These are phyloP conservation scores for Macrophomina tecta DNA, from an alignment of 2,329 filamentous ascomycete genomes.

Conservation along the genomic window DNA sequence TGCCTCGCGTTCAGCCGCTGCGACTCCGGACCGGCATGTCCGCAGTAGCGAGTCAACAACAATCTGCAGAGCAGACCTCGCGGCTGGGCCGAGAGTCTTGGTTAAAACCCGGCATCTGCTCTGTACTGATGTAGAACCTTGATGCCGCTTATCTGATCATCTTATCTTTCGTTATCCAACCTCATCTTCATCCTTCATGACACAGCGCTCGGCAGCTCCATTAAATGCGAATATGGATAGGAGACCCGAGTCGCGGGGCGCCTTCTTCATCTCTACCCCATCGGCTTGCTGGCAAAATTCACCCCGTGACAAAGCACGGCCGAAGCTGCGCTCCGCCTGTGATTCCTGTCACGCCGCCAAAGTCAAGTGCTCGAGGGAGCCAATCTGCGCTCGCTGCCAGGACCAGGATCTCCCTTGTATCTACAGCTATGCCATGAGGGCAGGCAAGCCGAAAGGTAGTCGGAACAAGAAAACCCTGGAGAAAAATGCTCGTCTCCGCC, in stretches of 20 bases:
- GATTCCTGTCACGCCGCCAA: slow-evolving; percentile 23
- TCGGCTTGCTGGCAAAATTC: neutral
- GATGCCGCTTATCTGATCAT: slow-evolving; percentile 11
- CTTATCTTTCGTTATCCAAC: slow-evolving; percentile 11
- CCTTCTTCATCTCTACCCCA: neutral
- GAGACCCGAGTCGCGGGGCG: neutral
- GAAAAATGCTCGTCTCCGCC: slow-evolving; percentile 6
- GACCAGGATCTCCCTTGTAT: slow-evolving; percentile 17
- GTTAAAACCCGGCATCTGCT: slow-evolving; percentile 9
- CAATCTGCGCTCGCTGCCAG: slow-evolving; percentile 13
- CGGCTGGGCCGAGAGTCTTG: neutral
- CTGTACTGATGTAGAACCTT: neutral
- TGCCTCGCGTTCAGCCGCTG: neutral
- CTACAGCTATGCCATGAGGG: slow-evolving; percentile 21
- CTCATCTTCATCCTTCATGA: neutral
- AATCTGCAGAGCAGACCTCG: neutral
- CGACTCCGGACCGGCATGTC: slow-evolving; percentile 14
- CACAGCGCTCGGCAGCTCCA: neutral
- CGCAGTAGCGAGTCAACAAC: neutral
- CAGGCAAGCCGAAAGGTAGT: slow-evolving; percentile 23
- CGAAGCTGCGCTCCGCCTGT: slow-evolving; percentile 24
- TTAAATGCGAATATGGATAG: neutral
- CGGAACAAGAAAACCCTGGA: slow-evolving; percentile 26
- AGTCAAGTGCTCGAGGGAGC: slow-evolving; percentile 23
- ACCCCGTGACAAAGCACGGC: neutral